phyloP scores from a whole-genome alignment of 345 rosid species.

The Zanthoxylum bungeanum region DNA sequence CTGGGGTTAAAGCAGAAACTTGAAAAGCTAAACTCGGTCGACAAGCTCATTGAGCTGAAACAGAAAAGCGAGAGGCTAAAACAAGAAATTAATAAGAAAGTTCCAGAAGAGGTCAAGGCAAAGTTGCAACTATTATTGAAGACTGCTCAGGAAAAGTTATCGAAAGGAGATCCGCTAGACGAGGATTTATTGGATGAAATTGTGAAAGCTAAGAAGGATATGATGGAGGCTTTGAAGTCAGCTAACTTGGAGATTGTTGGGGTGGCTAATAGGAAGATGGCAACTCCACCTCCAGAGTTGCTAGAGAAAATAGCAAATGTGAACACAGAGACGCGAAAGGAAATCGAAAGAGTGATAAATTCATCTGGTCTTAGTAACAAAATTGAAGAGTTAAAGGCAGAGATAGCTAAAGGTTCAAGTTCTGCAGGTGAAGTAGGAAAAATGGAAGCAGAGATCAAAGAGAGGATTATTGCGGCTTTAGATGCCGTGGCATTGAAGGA shows the following conservation, averaged over 20 bases:
- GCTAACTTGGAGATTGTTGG: conserved; percentile 35
- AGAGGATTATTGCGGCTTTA: conserved; percentile 26
- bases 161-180: conserved; percentile 26
- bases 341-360: conserved; percentile 28
- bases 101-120: conserved; percentile 33
- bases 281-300: conserved; percentile 21
- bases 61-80: conserved; percentile 32
- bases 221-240: conserved; percentile 25
- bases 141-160: conserved; percentile 25
- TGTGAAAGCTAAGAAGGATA: conserved; percentile 25
- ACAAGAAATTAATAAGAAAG: conserved; percentile 27
- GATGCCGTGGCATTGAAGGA: conserved; percentile 26
- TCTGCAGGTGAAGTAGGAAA: conserved; percentile 21
- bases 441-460: conserved; percentile 31
- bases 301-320: conserved; percentile 21
- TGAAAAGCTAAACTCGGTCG: conserved; percentile 23
- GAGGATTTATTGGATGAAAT: conserved; percentile 25
- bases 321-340: conserved; percentile 30
- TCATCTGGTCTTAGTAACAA: conserved; percentile 24
- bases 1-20: conserved; percentile 38
- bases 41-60: conserved; percentile 23
- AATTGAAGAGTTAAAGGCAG: conserved; percentile 34
- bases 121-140: conserved; percentile 25
- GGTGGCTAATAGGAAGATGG: conserved; percentile 21
- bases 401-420: conserved; percentile 22